These are phyloP conservation scores for Starmera amethionina DNA, from an alignment of 805 yeast genomes.

Conservation along the genomic window DNA sequence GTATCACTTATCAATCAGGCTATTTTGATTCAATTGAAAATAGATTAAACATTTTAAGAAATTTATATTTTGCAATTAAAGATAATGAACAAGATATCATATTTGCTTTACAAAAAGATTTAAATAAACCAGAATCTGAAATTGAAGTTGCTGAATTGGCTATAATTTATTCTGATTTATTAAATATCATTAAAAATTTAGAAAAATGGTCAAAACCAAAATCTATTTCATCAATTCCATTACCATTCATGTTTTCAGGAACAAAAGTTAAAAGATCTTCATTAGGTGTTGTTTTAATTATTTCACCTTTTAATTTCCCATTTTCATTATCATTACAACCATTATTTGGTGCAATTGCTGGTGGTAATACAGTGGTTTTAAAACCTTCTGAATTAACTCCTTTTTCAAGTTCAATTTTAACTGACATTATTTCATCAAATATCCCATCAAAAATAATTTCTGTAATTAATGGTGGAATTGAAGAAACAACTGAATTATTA, in stretches of 20 bases:
- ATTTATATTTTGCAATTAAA: constrained; percentile 51
- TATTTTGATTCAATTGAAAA: constrained; percentile 41
- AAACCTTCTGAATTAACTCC: constrained; percentile 75
- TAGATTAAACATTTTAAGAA: constrained; percentile 55
- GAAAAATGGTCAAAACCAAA: constrained; percentile 52
- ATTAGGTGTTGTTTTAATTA: constrained; percentile 60
- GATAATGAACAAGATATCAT: constrained; percentile 47
- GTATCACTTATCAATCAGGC: constrained; percentile 30
- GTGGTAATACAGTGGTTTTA: constrained; percentile 71
- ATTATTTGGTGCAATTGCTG: constrained; percentile 70
- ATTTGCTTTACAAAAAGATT: constrained; percentile 55
- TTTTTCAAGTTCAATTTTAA: constrained; percentile 42
- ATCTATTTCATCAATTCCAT: constrained; percentile 8
- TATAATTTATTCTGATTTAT: constrained; percentile 42
- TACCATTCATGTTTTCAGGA: constrained; percentile 10
- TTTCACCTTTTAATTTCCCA: constrained; percentile 81
- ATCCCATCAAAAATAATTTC: constrained; percentile 47
- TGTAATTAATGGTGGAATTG: constrained; percentile 65
- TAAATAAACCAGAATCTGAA: constrained; percentile 57
- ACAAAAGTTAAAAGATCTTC: constrained; percentile 24
- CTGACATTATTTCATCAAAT: constrained; percentile 41
- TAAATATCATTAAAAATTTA: constrained; percentile 48
- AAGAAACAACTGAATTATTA: constrained; percentile 52
- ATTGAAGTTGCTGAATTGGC: constrained; percentile 49
- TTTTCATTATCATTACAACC: constrained; percentile 53